phyloP scores from a whole-genome alignment of 2,329 filamentous ascomycete species.

The Colletotrichum ledebouriae region DNA sequence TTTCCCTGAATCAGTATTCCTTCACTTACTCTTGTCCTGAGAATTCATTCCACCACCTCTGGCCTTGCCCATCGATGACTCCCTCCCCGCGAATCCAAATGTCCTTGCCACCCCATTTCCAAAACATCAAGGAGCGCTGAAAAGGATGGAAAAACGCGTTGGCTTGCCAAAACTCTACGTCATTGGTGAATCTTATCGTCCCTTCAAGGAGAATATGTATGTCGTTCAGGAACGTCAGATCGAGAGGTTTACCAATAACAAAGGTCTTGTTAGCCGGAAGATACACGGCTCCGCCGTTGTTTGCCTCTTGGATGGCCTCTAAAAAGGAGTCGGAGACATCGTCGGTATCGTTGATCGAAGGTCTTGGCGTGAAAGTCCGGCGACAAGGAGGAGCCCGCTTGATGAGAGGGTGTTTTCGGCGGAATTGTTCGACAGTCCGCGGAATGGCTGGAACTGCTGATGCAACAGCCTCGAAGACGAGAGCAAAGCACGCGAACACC shows the following conservation, averaged over 20 bases:
- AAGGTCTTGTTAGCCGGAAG: constrained; percentile 67
- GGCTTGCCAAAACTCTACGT: constrained; percentile 59
- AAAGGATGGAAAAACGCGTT: constrained; percentile 58
- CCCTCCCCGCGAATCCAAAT: constrained; percentile 72
- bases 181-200: constrained; percentile 62
- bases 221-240: constrained; percentile 69
- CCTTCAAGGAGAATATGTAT: constrained; percentile 71
- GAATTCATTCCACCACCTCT: constrained; percentile 59
- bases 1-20: neutral
- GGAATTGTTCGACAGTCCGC: constrained; percentile 54
- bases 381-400: constrained; percentile 44
- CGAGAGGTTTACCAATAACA: constrained; percentile 70
- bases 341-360: constrained; percentile 66
- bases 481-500: neutral
- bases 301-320: constrained; percentile 66
- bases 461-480: neutral
- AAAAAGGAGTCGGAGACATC: constrained; percentile 70
- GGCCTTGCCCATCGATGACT: constrained; percentile 68
- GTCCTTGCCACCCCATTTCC: constrained; percentile 73
- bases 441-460: constrained; percentile 46
- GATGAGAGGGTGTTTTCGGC: constrained; percentile 54
- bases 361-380: constrained; percentile 61
- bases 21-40: constrained; percentile 50
- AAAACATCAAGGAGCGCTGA: constrained; percentile 70
- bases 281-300: constrained; percentile 69